phyloP scores from a whole-genome alignment of 768 basidiomycete genomes.

The Tricholomella constricta region DNA sequence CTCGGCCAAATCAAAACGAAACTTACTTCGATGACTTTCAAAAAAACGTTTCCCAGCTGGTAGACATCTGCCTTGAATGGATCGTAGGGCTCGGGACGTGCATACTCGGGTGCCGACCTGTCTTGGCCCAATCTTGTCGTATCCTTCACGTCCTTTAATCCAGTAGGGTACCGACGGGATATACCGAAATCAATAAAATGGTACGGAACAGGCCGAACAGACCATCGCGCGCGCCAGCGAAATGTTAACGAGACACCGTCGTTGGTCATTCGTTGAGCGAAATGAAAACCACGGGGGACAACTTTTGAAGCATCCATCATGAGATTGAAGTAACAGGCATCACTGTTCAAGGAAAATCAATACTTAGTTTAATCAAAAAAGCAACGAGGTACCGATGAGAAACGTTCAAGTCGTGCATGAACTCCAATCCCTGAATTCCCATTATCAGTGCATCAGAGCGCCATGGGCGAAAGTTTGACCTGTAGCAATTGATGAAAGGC shows the following conservation, averaged over 20 bases:
- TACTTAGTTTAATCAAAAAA: background rate
- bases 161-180: slow-evolving; percentile 11
- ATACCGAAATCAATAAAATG: slow-evolving; percentile 31
- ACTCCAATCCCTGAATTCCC: background rate
- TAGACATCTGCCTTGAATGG: background rate
- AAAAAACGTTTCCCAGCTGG: background rate
- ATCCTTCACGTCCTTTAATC: background rate
- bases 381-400: background rate
- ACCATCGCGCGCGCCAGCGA: slow-evolving; percentile 17
- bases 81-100: background rate
- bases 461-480: too few relatives aligned
- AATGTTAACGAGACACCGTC: slow-evolving; percentile 1
- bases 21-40: background rate
- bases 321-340: background rate
- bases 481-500: too few relatives aligned
- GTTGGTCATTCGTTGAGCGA: background rate
- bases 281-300: background rate
- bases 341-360: background rate
- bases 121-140: slow-evolving; percentile 21
- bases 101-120: slow-evolving; percentile 23
- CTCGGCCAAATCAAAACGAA: background rate
- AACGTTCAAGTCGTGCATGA: background rate
- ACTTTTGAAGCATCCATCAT: slow-evolving; percentile 1
- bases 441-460: too few relatives aligned
- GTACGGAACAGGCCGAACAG: slow-evolving; percentile 25